Percentiles rank a stretch among this genome's conserved stretches.
phyloP scores from a whole-genome alignment of 148 eudicot species.

The Persicaria tinctoria region DNA sequence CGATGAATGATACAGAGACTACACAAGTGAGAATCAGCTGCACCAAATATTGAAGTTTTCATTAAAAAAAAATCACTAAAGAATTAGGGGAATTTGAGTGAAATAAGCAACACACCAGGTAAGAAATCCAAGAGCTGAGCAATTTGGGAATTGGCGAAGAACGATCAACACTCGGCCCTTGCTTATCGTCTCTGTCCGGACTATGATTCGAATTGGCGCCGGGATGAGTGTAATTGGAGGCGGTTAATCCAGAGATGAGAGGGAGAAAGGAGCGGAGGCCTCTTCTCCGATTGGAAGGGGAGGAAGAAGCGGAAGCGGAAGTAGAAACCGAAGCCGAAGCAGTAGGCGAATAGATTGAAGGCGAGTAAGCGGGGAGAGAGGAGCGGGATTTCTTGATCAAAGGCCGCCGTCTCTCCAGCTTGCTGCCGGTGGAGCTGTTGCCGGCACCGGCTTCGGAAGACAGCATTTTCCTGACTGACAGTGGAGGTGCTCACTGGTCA shows the following conservation, averaged over 20 bases:
- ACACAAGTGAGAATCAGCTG: slow-evolving; percentile 47
- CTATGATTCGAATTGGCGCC: not conserved
- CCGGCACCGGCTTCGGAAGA: too few relatives aligned
- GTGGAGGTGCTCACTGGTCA: too few relatives aligned
- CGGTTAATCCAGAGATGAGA: not conserved
- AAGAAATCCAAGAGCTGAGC: slow-evolving; percentile 20
- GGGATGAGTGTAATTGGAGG: not conserved
- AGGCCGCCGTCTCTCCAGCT: too few relatives aligned
- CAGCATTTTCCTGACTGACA: too few relatives aligned
- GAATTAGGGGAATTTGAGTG: not conserved
- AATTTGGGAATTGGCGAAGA: not conserved
- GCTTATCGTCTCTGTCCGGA: not conserved
- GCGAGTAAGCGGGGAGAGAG: too few relatives aligned
- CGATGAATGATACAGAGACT: slow-evolving; percentile 28
- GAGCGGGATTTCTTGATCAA: too few relatives aligned
- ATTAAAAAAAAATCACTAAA: not conserved
- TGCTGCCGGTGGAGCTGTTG: too few relatives aligned
- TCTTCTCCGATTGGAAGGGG: too few relatives aligned
- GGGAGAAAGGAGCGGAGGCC: not conserved
- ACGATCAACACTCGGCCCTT: not conserved
- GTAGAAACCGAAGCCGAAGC: too few relatives aligned
- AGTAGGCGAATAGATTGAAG: too few relatives aligned
- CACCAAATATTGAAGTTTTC: not conserved
- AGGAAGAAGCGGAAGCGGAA: too few relatives aligned
- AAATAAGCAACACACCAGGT: slow-evolving; percentile 27